A percentile compares a stretch with the other conserved stretches of the same genome.
Evolutionary conservation across 129 eudicot species (phyloP).

Genomic region (Arctium lappa): DNA sequence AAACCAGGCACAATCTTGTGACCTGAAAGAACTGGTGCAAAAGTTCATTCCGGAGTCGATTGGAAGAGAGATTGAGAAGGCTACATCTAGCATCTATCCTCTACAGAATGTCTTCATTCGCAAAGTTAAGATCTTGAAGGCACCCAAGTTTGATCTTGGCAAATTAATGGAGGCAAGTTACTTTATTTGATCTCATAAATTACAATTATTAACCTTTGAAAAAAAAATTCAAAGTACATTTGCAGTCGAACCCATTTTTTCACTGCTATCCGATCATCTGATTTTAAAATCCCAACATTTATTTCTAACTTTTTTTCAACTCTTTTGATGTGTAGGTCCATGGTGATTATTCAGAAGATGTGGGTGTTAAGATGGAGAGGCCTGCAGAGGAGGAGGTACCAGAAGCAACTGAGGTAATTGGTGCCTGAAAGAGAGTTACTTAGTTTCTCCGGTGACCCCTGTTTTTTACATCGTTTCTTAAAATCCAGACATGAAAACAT

Average conservation of each 20-base stretch:
- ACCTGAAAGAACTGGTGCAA: conserved; percentile 67
- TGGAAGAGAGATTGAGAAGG: conserved; percentile 80
- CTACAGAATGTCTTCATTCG: conserved; percentile 73
- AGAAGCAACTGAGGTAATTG: conserved; percentile 65
- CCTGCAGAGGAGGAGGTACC: conserved; percentile 65
- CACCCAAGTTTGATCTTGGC: conserved; percentile 81
- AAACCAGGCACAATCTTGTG: conserved; percentile 73
- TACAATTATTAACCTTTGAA: not conserved
- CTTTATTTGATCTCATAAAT: not conserved
- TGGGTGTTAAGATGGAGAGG: conserved; percentile 60
- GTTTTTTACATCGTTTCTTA: not conserved
- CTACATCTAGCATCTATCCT: conserved; percentile 82
- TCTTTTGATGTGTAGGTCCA: conserved; percentile 44
- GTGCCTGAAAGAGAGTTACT: conserved; percentile 43
- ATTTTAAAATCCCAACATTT: not conserved
- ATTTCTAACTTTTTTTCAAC: not conserved
- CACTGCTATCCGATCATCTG: not conserved
- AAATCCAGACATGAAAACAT: conserved; percentile 2
- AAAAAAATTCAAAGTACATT: not conserved
- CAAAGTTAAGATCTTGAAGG: conserved; percentile 77
- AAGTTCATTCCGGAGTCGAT: conserved; percentile 77
- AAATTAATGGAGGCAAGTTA: conserved; percentile 71
- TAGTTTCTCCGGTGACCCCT: not conserved
- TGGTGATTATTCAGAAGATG: conserved; percentile 75
- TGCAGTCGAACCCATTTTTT: not conserved